These are phyloP conservation scores for Rhizomucor miehei DNA, from an alignment of 371 early-diverging fungal species.

Conservation along the genomic window DNA sequence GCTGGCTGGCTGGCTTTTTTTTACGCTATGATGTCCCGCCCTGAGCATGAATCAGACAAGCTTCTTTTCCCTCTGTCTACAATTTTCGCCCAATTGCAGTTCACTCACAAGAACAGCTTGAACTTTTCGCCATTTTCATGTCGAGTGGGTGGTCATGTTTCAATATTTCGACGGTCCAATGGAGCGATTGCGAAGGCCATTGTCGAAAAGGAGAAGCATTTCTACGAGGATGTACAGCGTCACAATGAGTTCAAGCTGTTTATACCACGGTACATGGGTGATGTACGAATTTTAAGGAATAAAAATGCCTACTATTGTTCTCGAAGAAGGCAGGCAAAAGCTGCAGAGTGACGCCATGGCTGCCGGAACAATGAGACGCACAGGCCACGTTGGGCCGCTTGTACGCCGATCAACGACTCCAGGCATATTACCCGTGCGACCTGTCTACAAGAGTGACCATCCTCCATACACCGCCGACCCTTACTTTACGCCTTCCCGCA, in stretches of 20 bases:
- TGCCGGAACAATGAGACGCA: background rate
- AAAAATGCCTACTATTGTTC: constrained; percentile 5
- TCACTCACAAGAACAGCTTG: too few species aligned
- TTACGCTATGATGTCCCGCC: too few species aligned
- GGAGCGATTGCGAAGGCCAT: constrained; percentile 34
- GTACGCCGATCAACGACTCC: constrained; percentile 4
- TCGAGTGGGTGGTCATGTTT: constrained; percentile 38
- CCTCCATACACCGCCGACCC: constrained; percentile 5
- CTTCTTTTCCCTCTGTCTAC: too few species aligned
- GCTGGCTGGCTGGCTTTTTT: too few species aligned
- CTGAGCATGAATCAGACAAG: too few species aligned
- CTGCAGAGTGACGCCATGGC: background rate
- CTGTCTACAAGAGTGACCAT: constrained; percentile 9
- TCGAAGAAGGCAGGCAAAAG: constrained; percentile 12
- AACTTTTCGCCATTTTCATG: constrained; percentile 21
- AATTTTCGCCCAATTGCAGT: too few species aligned
- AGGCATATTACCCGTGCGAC: background rate
- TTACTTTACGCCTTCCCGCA: background rate
- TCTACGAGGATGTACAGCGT: constrained; percentile 23
- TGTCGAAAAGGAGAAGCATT: constrained; percentile 17
- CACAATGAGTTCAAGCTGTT: constrained; percentile 22
- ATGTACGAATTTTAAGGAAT: constrained; percentile 17
- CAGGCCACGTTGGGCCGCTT: background rate
- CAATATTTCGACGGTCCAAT: constrained; percentile 32
- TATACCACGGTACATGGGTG: constrained; percentile 31